Percentiles rank a stretch among this genome's conserved stretches.
Conservation (phyloP, 2,329 filamentous ascomycete genomes). For the Sphaerulina vaccinii region DNA sequence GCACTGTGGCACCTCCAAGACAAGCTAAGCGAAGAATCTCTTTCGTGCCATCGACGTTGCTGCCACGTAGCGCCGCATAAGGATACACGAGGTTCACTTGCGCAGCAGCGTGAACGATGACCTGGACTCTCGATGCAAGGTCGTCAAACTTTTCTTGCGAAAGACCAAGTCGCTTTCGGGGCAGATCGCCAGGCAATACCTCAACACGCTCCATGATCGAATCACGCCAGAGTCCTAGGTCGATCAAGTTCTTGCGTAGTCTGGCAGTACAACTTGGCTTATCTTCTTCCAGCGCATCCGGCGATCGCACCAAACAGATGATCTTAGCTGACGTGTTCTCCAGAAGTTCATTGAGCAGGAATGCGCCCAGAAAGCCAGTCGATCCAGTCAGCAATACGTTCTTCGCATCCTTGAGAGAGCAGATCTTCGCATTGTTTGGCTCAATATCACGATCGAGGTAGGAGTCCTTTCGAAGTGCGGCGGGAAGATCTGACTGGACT, state of each 20-base stretch:
- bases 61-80: constrained; percentile 70
- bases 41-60: constrained; percentile 76
- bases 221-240: constrained; percentile 74
- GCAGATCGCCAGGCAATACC: constrained; percentile 70
- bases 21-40: constrained; percentile 72
- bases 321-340: constrained; percentile 68
- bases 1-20: constrained; percentile 66
- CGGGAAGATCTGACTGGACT: constrained; percentile 72
- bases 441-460: constrained; percentile 68
- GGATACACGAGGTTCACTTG: constrained; percentile 80
- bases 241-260: constrained; percentile 73
- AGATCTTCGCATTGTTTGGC: constrained; percentile 51
- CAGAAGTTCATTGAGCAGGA: constrained; percentile 67
- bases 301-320: constrained; percentile 71
- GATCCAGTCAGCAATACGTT: constrained; percentile 72
- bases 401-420: constrained; percentile 62
- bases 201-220: constrained; percentile 75
- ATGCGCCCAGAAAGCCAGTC: constrained; percentile 69
- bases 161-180: constrained; percentile 67
- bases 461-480: constrained; percentile 65
- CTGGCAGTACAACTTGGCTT: constrained; percentile 67
- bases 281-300: constrained; percentile 64
- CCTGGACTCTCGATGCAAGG: constrained; percentile 64
- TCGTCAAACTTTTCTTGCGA: constrained; percentile 64
- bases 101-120: constrained; percentile 74